Percentiles rank a stretch among this genome's conserved stretches.
These are phyloP conservation scores for Pseudogymnoascus sp. DNA, from an alignment of 2,329 filamentous ascomycete genomes.

Conservation along the genomic window DNA sequence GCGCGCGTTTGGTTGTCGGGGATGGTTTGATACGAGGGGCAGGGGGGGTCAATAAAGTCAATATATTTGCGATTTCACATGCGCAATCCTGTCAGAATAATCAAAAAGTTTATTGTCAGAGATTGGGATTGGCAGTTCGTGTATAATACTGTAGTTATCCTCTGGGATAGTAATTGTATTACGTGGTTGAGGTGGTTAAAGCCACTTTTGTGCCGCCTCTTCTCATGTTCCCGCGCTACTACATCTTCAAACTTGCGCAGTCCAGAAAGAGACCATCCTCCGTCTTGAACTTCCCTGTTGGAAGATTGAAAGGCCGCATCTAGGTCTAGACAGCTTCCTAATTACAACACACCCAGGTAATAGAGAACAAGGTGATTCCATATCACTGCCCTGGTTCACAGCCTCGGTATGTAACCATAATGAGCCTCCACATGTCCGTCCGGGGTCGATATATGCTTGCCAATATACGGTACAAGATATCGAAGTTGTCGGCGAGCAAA, in stretches of 20 bases:
- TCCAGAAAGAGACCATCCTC: background rate
- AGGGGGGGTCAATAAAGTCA: background rate
- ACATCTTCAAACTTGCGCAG: background rate
- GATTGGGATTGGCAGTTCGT: background rate
- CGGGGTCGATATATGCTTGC: background rate
- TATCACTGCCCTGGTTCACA: background rate
- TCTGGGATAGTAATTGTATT: slow-evolving; percentile 1
- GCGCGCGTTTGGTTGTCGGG: slow-evolving; percentile 2
- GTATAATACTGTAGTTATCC: background rate
- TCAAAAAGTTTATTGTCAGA: background rate
- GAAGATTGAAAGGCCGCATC: background rate
- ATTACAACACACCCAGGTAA: background rate
- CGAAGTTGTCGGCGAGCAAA: background rate
- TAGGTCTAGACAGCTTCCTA: background rate
- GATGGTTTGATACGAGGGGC: background rate
- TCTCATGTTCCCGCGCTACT: background rate
- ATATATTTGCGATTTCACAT: slow-evolving; percentile 3
- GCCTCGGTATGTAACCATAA: background rate
- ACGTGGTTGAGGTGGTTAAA: background rate
- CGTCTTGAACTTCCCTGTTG: background rate
- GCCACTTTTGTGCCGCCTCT: background rate
- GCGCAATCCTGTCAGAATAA: background rate
- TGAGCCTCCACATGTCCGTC: background rate
- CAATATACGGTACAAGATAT: background rate
- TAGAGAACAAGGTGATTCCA: background rate